Base-by-base conservation (phyloP, 108 stramenopile species). In the Discostella pseudostelligera region DNA sequence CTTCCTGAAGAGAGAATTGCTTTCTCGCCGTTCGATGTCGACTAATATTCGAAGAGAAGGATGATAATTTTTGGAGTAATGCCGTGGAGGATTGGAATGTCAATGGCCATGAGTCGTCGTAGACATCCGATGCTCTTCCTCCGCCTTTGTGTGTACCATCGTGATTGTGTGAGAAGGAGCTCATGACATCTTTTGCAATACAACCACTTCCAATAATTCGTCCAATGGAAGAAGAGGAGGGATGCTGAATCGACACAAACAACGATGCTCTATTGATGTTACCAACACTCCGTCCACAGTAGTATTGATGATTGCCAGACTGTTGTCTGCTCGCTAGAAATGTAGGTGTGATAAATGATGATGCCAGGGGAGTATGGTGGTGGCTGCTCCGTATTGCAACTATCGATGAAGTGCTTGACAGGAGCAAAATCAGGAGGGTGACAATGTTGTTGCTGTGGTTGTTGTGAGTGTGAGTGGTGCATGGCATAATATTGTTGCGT, bases 31-130 rank as follows among this genome's bases (percentile, higher is more conserved):
- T 62, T 11, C 73, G 56, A 28, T 60, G 47, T 32, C 73, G 20
- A 62, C 73, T 74, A 56, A 74, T 66, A 62, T 74, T 74, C 12
- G 73, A 60, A 14, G 65, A 61, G 16, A 74, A 74, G 13, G 73
- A 67, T 36, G 51, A 51, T 16, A 67, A 43, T 40, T 74, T 74
- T 4, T 53, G 14, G 3, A 43, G 19, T 0, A 74, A 47, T 37
- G 59, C 59, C 20, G 19, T 20, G 4, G 73, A 65, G 4, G 73
- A 65, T 12, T 55, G 56, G 1, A 61, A 10, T 1, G 65, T 62
- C 44, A 67, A 53, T 22, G 64, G 65, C 37, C 25, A 40, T 0
- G 35, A 17, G 11, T 22, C 42, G 39, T 43, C 39, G 20, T 6
- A 51, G 11, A 8, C 14, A 14, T 51, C 4, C 8, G 22, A 10